Percentiles rank a stretch among this genome's conserved stretches.
Conservation (phyloP, 139 green algal species). For the Diplosphaera chodatii region DNA sequence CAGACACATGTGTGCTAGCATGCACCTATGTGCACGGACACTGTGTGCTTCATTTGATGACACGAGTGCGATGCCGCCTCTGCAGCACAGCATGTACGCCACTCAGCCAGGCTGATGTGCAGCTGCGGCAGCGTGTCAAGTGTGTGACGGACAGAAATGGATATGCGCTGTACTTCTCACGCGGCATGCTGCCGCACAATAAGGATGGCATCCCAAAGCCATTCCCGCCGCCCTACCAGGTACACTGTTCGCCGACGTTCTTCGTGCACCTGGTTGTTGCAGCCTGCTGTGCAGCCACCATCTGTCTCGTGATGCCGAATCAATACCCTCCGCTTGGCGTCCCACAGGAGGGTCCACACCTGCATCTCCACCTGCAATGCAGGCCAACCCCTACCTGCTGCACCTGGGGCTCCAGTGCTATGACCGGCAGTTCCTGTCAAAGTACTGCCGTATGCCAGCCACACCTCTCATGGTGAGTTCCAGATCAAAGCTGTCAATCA, state of each 20-base stretch:
- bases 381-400: constrained; percentile 46
- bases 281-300: too few relatives aligned
- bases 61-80: too few relatives aligned
- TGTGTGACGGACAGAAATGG: constrained; percentile 49
- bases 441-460: constrained; percentile 40
- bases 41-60: too few relatives aligned
- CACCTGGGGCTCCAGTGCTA: constrained; percentile 66
- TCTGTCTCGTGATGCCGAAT: too few relatives aligned
- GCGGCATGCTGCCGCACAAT: constrained; percentile 64
- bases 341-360: too few relatives aligned
- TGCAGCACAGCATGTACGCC: constrained; percentile 59
- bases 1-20: too few relatives aligned
- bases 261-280: too few relatives aligned
- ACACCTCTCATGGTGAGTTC: constrained; percentile 42
- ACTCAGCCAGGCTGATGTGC: constrained; percentile 42
- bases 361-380: too few relatives aligned
- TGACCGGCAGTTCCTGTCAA: constrained; percentile 45
- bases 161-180: constrained; percentile 70
- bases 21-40: neutral
- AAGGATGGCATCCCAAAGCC: constrained; percentile 35
- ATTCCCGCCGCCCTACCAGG: constrained; percentile 33
- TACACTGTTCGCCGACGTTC: too few relatives aligned
- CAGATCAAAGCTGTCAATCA: too few relatives aligned
- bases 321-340: too few relatives aligned
- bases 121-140: constrained; percentile 53